Conservation (phyloP, 2,329 filamentous ascomycete genomes). For the Sclerotinia glacialis region DNA sequence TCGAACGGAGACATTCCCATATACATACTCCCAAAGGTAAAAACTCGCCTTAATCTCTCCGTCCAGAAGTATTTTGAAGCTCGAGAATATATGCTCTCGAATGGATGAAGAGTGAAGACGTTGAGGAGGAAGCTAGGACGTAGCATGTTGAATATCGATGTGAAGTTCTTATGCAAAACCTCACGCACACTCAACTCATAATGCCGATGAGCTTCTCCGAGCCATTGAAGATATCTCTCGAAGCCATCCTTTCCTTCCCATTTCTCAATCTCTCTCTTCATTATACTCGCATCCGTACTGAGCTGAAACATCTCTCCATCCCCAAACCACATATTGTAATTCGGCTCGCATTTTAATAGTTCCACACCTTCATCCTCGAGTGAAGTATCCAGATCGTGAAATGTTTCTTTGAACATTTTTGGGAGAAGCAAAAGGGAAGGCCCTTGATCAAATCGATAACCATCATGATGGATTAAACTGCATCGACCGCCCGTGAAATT, state of each 20-base stretch:
- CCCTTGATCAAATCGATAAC: slow-evolving; percentile 72
- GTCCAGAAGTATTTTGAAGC: slow-evolving; percentile 67
- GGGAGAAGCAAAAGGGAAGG: slow-evolving; percentile 72
- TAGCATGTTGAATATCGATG: slow-evolving; percentile 55
- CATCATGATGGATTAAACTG: slow-evolving; percentile 59
- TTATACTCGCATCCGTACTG: slow-evolving; percentile 64
- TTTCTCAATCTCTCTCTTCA: slow-evolving; percentile 70
- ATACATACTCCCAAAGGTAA: slow-evolving; percentile 79
- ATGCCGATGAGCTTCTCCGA: slow-evolving; percentile 65
- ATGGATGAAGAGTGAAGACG: slow-evolving; percentile 62
- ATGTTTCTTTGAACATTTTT: slow-evolving; percentile 66
- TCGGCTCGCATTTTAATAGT: slow-evolving; percentile 69
- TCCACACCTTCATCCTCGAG: slow-evolving; percentile 64
- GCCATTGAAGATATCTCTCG: slow-evolving; percentile 63
- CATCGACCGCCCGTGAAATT: slow-evolving; percentile 69
- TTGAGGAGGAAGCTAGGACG: slow-evolving; percentile 57
- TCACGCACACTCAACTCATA: slow-evolving; percentile 66
- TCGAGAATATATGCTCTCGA: slow-evolving; percentile 67
- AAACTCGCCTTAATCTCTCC: slow-evolving; percentile 65
- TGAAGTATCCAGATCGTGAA: slow-evolving; percentile 65
- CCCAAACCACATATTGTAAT: slow-evolving; percentile 72
- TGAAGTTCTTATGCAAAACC: slow-evolving; percentile 67
- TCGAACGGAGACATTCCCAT: slow-evolving; percentile 79
- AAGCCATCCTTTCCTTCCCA: slow-evolving; percentile 71
- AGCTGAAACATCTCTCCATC: slow-evolving; percentile 63